Conservation (phyloP, 805 yeast species). For the Myxozyma nipponensis region DNA sequence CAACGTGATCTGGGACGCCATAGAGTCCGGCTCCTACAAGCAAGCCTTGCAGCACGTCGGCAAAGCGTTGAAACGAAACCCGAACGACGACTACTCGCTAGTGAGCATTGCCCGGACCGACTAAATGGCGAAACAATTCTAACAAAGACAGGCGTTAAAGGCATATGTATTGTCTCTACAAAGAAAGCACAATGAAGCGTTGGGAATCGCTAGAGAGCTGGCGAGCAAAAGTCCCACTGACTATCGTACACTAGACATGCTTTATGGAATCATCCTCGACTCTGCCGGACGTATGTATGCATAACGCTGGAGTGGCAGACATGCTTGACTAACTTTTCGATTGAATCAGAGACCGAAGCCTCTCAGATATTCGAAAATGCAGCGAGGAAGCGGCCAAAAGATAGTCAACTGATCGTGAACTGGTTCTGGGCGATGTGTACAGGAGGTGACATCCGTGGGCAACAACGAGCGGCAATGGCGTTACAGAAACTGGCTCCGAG, state of each 20-base stretch:
- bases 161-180: slow-evolving; percentile 24
- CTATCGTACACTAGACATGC: slow-evolving; percentile 15
- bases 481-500: slow-evolving; percentile 14
- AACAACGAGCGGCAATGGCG: slow-evolving; percentile 27
- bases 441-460: slow-evolving; percentile 26
- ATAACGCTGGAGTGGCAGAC: not conserved
- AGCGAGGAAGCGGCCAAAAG: slow-evolving; percentile 21
- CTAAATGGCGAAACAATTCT: not conserved
- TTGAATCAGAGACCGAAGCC: slow-evolving; percentile 12
- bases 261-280: slow-evolving; percentile 21
- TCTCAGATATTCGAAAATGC: slow-evolving; percentile 20
- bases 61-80: slow-evolving; percentile 24
- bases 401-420: slow-evolving; percentile 11
- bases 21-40: slow-evolving; percentile 25
- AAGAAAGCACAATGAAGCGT: slow-evolving; percentile 18
- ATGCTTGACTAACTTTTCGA: not conserved
- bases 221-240: slow-evolving; percentile 15
- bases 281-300: slow-evolving; percentile 15
- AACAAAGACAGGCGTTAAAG: slow-evolving; percentile 10
- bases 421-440: slow-evolving; percentile 28
- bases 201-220: slow-evolving; percentile 11
- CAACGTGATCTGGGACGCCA: slow-evolving; percentile 26
- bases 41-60: slow-evolving; percentile 23
- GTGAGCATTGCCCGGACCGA: slow-evolving; percentile 1
- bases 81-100: slow-evolving; percentile 19